phyloP scores from a whole-genome alignment of 2,329 filamentous ascomycete species.

The Hymenoscyphus linearis region DNA sequence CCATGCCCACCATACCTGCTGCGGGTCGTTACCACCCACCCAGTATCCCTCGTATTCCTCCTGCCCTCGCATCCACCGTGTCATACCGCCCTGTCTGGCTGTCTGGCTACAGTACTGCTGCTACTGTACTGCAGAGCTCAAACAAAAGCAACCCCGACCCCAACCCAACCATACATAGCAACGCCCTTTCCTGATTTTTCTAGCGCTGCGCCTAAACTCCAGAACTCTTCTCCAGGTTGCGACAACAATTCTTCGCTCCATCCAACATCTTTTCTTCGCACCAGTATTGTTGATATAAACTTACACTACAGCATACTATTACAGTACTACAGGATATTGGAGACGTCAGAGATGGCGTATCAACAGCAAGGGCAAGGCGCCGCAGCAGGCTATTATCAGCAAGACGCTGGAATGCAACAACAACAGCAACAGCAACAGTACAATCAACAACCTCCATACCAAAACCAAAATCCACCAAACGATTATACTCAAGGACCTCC shows the following conservation, averaged over 20 bases:
- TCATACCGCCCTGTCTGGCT: neutral
- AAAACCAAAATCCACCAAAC: slow-evolving; percentile 2
- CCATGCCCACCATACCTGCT: too few species aligned
- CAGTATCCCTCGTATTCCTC: too few species aligned
- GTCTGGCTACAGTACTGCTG: neutral
- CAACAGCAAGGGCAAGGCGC: slow-evolving; percentile 23
- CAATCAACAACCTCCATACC: slow-evolving; percentile 7
- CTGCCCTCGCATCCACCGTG: neutral
- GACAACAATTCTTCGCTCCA: neutral
- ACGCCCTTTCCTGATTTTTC: neutral
- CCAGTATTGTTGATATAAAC: neutral
- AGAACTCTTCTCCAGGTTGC: neutral
- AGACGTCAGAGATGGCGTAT: slow-evolving; percentile 20
- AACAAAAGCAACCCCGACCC: neutral
- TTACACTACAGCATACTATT: neutral
- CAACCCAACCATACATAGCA: neutral
- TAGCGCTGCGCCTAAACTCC: neutral
- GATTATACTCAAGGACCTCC: slow-evolving; percentile 21
- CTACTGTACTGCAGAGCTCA: neutral
- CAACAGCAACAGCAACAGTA: slow-evolving; percentile 10
- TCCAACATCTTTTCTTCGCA: neutral
- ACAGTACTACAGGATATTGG: neutral
- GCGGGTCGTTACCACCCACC: too few species aligned
- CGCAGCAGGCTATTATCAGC: slow-evolving; percentile 24
- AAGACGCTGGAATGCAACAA: slow-evolving; percentile 14